Percentiles rank a stretch among this genome's conserved stretches.
Evolutionary conservation across 75 land plant species (phyloP).

Genomic region (Ceratopteris richardii): DNA sequence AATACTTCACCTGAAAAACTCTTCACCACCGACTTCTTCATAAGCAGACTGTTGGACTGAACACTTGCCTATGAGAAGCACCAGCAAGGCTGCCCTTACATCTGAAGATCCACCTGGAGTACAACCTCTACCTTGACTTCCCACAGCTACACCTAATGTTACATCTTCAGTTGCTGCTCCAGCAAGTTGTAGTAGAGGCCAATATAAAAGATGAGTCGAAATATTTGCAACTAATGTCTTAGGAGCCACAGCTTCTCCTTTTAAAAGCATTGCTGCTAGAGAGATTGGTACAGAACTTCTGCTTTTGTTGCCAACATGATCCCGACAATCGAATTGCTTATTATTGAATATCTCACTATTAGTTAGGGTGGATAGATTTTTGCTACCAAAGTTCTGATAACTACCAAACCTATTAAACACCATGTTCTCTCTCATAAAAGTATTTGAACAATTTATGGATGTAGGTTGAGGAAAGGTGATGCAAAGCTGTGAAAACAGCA

Average conservation of each 20-base stretch:
- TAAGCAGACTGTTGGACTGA: conserved; percentile 71
- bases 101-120: conserved; percentile 88
- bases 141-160: conserved; percentile 89
- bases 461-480: conserved; percentile 34
- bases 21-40: conserved; percentile 88
- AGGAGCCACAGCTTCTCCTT: conserved; percentile 79
- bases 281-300: conserved; percentile 41
- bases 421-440: conserved; percentile 11
- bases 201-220: conserved; percentile 76
- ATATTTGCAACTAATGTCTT: conserved; percentile 72
- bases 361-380: conserved; percentile 1
- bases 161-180: conserved; percentile 93
- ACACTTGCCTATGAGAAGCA: conserved; percentile 92
- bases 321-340: background rate
- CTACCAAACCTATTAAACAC: conserved; percentile 23
- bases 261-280: conserved; percentile 73
- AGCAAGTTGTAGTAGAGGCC: conserved; percentile 98
- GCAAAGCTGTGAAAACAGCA: conserved; percentile 86
- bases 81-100: conserved; percentile 75
- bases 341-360: conserved; percentile 4
- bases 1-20: conserved; percentile 72
- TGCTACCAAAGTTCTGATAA: conserved; percentile 1
- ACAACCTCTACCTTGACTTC: conserved; percentile 90
- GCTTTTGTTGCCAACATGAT: background rate
- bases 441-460: conserved; percentile 1